Conservation (phyloP, 176 grass and related monocot species). For the Zizania latifolia region DNA sequence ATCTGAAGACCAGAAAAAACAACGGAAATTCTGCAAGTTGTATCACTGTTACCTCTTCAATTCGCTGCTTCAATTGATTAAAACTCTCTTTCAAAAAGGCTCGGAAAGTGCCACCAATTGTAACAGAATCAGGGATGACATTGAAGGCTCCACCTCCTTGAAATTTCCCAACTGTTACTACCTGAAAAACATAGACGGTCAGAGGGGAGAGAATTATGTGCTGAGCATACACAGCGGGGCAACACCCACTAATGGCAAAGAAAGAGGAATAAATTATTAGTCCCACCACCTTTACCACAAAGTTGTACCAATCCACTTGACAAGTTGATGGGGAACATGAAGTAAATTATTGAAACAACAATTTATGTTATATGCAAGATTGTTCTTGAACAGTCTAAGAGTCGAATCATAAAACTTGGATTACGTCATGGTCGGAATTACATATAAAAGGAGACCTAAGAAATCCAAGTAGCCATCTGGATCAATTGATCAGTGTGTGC, state of each 20-base stretch:
- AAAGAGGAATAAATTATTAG: neutral
- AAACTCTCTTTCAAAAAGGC: constrained; percentile 81
- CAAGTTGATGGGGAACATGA: neutral
- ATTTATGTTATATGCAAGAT: neutral
- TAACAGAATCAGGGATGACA: constrained; percentile 93
- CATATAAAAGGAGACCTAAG: too few relatives aligned
- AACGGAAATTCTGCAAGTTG: constrained; percentile 5
- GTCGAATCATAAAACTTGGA: neutral
- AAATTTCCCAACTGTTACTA: constrained; percentile 90
- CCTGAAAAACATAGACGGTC: constrained; percentile 39
- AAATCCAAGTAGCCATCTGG: too few relatives aligned
- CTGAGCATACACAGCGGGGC: neutral
- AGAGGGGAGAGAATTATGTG: neutral
- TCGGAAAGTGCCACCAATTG: constrained; percentile 86
- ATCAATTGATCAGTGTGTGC: too few relatives aligned
- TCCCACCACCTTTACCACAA: neutral
- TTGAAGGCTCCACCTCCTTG: constrained; percentile 88
- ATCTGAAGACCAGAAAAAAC: neutral
- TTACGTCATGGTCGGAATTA: too few relatives aligned
- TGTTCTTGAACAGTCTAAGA: neutral
- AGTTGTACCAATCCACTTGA: neutral
- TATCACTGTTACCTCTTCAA: constrained; percentile 58
- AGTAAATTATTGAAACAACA: neutral
- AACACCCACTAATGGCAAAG: neutral
- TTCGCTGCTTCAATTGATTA: constrained; percentile 67